Base-by-base conservation (phyloP, 2,329 filamentous ascomycete species). In the Colletotrichum acutatum region DNA sequence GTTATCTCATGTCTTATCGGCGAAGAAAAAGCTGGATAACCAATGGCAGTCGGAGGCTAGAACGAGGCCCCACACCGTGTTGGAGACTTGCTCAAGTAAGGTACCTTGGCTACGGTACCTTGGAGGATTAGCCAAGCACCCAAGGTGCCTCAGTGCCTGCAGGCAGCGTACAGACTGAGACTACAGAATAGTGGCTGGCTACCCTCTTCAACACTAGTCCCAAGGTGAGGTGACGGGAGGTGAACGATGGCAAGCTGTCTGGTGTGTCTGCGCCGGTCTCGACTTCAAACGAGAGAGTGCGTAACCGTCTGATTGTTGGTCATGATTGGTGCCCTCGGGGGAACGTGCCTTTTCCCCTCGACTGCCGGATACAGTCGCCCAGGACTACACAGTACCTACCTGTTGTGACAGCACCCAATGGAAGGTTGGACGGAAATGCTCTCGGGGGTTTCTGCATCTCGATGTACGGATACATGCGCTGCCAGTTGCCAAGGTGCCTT, bases 241-340 rank as follows among this genome's bases (percentile, higher is more conserved):
- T 24, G 22, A 53, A n/a, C 53, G 42, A 30, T 34, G 46, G 24
- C 37, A 26, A 37, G n/a, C 46, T 53, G 26, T 42, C 24, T 37
- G 26, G 46, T 19, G 58, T 24, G 30, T 61, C 59, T 52, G 16
- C 42, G 49, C 37, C n/a, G 37, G 42, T 22, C 62, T 57, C 19
- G 26, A 46, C 62, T 56, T 65, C 62, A 65, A 65, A 65, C 62
- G 14, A 49, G 52, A 52, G 34, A 57, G 46, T 65, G 54, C 62
- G 62, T 65, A 65, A 65, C 62, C 62, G 53, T 65, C 62, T 65
- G 52, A 57, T 57, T 16, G 32, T 53, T 54, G 61, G 26, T 8
- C n/a, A 34, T 54, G 49, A 64, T 37, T 64, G 61, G 22, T 22
- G 22, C 37, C 26, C 22, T 32, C 32, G 42, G 19, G 42, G 42